Base-by-base conservation (phyloP, 164 flowering plant species). In the Buxus sempervirens region DNA sequence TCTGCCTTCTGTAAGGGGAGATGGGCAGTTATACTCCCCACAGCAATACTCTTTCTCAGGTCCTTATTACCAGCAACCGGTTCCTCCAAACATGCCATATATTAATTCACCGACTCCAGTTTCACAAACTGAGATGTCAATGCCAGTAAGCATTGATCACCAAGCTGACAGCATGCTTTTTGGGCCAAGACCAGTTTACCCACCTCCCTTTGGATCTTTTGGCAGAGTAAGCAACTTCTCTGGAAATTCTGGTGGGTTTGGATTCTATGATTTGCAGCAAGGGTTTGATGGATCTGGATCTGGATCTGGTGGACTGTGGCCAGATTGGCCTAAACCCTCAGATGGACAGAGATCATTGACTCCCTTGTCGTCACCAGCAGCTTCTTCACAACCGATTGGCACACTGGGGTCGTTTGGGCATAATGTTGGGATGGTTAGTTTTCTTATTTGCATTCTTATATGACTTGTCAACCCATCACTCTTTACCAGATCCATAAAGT, bases 31-130 rank as follows among this genome's bases (percentile, higher is more conserved):
- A 32, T 83, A 77, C 66, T 71, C 88, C 28, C 72, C 85, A 21
- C 90, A 82, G 58, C 88, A 86, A 64, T 72, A 78, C 41, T 80
- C 85, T n/a, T 83, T 78, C 62, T 82, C 96, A 1, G 90, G 83
- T 15, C 77, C 92, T 53, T 91, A 87, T 74, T 94, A 84, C 66
- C 93, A 85, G 67, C 97, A 86, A 69, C 61, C 83, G 38, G 85
- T 82, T 78, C 83, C 86, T 49, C 90, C 85, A 48, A 83, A 76
- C 74, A 64, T 87, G 76, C 82, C 91, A 28, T 87, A 84, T 78
- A 77, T 85, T 62, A 69, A 81, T 69, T 82, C 97, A 23, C 80
- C 89, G 66, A 75, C 79, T 65, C 82, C 88, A 58, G 83, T 78
- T 71, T 89, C 93, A 48, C 96, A 88, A 60, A 70, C 88, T 67